Evolutionary conservation across 2,329 filamentous ascomycete species (phyloP).

Genomic region (Arthrinium puccinioides): DNA sequence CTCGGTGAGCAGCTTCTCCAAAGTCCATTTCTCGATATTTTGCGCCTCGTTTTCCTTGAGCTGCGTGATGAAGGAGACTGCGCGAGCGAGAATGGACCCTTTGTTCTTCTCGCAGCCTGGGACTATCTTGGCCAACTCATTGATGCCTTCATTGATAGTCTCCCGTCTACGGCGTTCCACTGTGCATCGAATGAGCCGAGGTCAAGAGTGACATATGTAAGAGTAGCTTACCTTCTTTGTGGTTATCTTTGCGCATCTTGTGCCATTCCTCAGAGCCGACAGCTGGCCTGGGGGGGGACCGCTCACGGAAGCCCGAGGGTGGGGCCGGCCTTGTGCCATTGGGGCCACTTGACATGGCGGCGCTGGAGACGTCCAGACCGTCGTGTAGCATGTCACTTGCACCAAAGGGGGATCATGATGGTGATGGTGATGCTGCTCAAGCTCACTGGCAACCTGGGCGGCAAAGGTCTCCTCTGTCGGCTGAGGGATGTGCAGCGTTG

Average conservation of each 20-base stretch:
- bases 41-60: slow-evolving; percentile 90
- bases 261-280: slow-evolving; percentile 99
- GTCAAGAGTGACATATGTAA: background rate
- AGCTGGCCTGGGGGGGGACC: slow-evolving; percentile 62
- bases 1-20: slow-evolving; percentile 84
- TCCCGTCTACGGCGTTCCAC: slow-evolving; percentile 94
- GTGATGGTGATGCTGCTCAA: slow-evolving; percentile 24
- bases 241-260: slow-evolving; percentile 92
- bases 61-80: slow-evolving; percentile 89
- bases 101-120: slow-evolving; percentile 99
- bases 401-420: slow-evolving; percentile 19
- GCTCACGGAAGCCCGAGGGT: slow-evolving; percentile 26
- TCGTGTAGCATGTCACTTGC: slow-evolving; percentile 29
- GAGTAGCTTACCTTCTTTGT: slow-evolving; percentile 80
- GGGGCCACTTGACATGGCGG: slow-evolving; percentile 18
- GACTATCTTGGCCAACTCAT: slow-evolving; percentile 95
- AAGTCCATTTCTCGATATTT: slow-evolving; percentile 90
- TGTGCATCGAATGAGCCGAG: slow-evolving; percentile 27
- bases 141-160: slow-evolving; percentile 98
- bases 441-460: slow-evolving; percentile 35
- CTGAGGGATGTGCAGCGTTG: slow-evolving; percentile 49
- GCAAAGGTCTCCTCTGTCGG: slow-evolving; percentile 54
- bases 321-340: slow-evolving; percentile 31
- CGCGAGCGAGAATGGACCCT: slow-evolving; percentile 87
- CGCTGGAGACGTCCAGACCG: slow-evolving; percentile 17